Percentiles rank a stretch among this genome's conserved stretches.
Conservation (phyloP, 2,329 filamentous ascomycete species). For the Fusarium phyllophilum region DNA sequence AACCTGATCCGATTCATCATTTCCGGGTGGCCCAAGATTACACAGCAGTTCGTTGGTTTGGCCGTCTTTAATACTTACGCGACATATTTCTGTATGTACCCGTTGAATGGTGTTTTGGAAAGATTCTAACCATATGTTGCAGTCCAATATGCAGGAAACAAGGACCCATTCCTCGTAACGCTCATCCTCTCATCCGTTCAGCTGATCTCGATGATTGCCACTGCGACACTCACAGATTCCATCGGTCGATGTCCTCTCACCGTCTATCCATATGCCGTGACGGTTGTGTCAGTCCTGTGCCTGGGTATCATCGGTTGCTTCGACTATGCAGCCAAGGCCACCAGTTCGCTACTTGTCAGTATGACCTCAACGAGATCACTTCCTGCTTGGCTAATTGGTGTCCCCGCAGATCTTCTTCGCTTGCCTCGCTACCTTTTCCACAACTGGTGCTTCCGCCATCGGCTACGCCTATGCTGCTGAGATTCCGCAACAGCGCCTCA, state of each 20-base stretch:
- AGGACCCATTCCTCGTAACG: neutral
- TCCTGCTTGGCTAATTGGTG: neutral
- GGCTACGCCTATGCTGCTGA: neutral
- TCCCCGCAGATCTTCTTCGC: neutral
- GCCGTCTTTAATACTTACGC: neutral
- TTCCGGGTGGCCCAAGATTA: neutral
- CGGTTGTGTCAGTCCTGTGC: neutral
- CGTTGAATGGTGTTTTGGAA: accelerated
- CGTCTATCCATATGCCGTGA: neutral
- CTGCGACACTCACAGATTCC: neutral
- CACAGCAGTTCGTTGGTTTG: neutral
- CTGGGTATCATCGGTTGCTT: neutral
- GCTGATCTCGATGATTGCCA: neutral
- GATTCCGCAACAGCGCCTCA: neutral
- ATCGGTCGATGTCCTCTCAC: neutral
- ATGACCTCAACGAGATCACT: neutral
- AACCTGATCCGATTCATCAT: neutral
- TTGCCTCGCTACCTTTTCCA: neutral
- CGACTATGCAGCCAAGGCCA: neutral
- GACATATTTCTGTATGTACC: neutral
- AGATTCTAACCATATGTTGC: neutral
- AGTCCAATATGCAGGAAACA: neutral
- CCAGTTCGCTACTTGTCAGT: neutral
- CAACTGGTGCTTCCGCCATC: neutral
- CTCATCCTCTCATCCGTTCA: neutral